phyloP scores from a whole-genome alignment of 176 grass and related monocot species.

The Aegilops umbellulata region DNA sequence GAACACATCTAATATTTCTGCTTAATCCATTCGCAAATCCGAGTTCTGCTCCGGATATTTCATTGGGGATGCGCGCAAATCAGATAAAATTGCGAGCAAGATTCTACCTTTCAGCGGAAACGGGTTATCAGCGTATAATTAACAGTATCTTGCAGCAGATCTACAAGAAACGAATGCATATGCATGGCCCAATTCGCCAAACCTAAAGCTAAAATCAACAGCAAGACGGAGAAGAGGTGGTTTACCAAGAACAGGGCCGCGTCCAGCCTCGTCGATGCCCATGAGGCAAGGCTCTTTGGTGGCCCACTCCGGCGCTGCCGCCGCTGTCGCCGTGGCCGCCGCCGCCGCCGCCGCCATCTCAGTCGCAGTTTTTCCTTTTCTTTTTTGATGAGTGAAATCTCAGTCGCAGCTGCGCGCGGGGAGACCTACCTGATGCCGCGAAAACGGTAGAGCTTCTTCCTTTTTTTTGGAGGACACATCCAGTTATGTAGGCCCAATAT shows the following conservation, averaged over 20 bases:
- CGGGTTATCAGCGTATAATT: neutral
- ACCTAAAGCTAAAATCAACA: neutral
- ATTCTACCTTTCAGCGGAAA: neutral
- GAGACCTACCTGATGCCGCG: too few species aligned
- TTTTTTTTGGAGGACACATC: too few species aligned
- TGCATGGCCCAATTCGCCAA: neutral
- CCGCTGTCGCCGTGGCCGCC: neutral
- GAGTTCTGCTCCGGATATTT: neutral
- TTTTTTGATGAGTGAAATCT: too few species aligned
- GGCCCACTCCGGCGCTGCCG: slow-evolving; percentile 27
- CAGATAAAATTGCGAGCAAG: neutral
- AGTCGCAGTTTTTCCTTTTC: neutral
- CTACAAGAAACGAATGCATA: neutral
- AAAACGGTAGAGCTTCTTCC: too few species aligned
- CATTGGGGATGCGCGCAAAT: neutral
- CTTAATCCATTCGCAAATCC: neutral
- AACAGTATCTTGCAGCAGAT: neutral
- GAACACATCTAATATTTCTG: neutral
- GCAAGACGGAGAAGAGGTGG: neutral
- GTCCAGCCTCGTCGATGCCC: slow-evolving; percentile 53
- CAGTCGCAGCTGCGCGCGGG: too few species aligned
- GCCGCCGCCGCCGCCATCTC: slow-evolving; percentile 16
- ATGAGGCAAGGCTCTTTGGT: slow-evolving; percentile 46
- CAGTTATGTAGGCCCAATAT: too few species aligned
- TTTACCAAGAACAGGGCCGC: slow-evolving; percentile 49